Conservation (phyloP, 2,329 filamentous ascomycete species). For the Fusarium sp. region DNA sequence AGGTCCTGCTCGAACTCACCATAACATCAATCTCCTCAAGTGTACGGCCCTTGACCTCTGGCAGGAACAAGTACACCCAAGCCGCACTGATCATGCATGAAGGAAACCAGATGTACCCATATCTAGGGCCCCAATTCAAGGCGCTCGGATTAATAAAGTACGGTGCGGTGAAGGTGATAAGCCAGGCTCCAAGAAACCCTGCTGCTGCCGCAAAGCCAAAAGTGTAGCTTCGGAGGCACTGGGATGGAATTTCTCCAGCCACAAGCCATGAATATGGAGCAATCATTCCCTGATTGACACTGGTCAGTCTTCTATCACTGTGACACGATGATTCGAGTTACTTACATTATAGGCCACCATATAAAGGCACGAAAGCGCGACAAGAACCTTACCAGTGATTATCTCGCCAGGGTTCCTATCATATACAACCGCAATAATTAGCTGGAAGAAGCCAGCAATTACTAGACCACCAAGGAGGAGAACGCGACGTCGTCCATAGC, state of each 20-base stretch:
- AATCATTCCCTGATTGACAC: constrained; percentile 32
- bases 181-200: constrained; percentile 39
- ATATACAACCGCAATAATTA: constrained; percentile 39
- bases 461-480: constrained; percentile 22
- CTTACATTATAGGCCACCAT: constrained; percentile 42
- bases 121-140: constrained; percentile 42
- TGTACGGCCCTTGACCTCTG: constrained; percentile 39
- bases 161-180: constrained; percentile 41
- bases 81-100: constrained; percentile 34
- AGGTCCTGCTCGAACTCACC: constrained; percentile 1
- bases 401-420: constrained; percentile 30
- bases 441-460: constrained; percentile 32
- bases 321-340: fast-evolving
- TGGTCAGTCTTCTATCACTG: fast-evolving
- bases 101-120: constrained; percentile 43
- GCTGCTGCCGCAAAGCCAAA: constrained; percentile 38
- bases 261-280: constrained; percentile 43
- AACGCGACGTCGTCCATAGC: constrained; percentile 35
- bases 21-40: constrained; percentile 40
- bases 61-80: constrained; percentile 40
- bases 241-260: constrained; percentile 39
- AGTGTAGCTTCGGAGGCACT: constrained; percentile 41
- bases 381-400: constrained; percentile 34
- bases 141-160: constrained; percentile 43
- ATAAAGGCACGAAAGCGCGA: constrained; percentile 40